Conservation (phyloP, 2,329 filamentous ascomycete species). For the Clonostachys rosea region DNA sequence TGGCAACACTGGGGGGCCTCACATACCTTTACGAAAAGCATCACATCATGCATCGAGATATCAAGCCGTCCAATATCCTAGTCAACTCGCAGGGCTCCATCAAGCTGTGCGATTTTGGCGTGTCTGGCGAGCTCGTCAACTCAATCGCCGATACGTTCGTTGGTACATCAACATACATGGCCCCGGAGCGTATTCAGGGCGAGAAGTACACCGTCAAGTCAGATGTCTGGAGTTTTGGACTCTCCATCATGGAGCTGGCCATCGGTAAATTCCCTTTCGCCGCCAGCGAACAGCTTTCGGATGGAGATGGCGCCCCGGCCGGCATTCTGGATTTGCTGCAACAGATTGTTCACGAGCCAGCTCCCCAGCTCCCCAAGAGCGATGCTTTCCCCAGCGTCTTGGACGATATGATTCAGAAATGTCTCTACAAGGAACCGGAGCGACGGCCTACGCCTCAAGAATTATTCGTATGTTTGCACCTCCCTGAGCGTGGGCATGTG, state of each 20-base stretch:
- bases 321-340: slow-evolving; percentile 94
- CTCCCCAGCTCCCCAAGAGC: slow-evolving; percentile 90
- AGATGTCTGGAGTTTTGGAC: slow-evolving; percentile 96
- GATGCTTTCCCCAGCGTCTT: slow-evolving; percentile 94
- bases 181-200: slow-evolving; percentile 94
- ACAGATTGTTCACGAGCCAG: slow-evolving; percentile 95
- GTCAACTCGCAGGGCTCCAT: slow-evolving; percentile 93
- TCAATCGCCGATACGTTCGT: slow-evolving; percentile 98
- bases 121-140: slow-evolving; percentile 97
- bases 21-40: slow-evolving; percentile 94
- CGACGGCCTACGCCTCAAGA: slow-evolving; percentile 89
- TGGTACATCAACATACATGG: slow-evolving; percentile 98
- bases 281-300: slow-evolving; percentile 63
- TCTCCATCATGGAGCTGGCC: slow-evolving; percentile 93
- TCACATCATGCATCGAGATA: slow-evolving; percentile 98
- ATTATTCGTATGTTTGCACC: slow-evolving; percentile 65
- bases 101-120: slow-evolving; percentile 97
- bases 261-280: slow-evolving; percentile 97
- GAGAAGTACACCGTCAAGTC: slow-evolving; percentile 97
- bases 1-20: slow-evolving; percentile 87
- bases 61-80: slow-evolving; percentile 96
- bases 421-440: slow-evolving; percentile 83
- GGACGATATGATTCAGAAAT: slow-evolving; percentile 96
- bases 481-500: too few species aligned
- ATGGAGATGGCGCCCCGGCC: slow-evolving; percentile 78